Evolutionary conservation across 176 grass and related monocot genomes (phyloP).

Genomic region (Alopecurus myosuroides): DNA sequence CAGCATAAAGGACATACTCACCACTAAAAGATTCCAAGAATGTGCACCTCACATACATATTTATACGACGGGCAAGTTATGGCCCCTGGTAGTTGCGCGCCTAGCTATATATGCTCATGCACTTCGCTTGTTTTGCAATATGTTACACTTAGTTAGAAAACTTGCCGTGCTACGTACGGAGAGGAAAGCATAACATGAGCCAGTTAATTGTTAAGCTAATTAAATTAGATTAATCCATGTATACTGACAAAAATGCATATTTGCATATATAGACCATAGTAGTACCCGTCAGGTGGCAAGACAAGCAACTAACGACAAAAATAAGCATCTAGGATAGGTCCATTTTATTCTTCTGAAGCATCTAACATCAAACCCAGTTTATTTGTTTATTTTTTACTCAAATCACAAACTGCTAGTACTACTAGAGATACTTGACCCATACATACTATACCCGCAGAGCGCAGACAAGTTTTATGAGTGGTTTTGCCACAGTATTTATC

Average conservation of each 20-base stretch:
- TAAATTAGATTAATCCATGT: neutral
- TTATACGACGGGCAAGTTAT: neutral
- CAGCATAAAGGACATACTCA: neutral
- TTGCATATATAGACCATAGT: neutral
- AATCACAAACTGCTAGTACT: neutral
- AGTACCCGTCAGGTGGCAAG: neutral
- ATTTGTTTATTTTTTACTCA: neutral
- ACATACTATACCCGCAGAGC: neutral
- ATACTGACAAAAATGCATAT: neutral
- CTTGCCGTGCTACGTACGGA: neutral
- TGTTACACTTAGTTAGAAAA: neutral
- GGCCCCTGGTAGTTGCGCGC: conserved; percentile 26
- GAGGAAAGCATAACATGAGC: neutral
- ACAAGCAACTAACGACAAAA: neutral
- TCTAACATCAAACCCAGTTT: neutral
- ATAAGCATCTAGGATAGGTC: neutral
- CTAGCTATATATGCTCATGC: conserved; percentile 17
- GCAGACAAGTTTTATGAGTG: neutral
- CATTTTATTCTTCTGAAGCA: neutral
- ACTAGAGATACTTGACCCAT: neutral
- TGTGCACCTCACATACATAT: conserved; percentile 23
- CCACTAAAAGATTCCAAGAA: conserved; percentile 28
- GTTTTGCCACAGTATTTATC: neutral
- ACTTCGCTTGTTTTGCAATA: conserved; percentile 14
- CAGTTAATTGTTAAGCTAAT: neutral